A percentile compares a stretch with the other conserved stretches of the same genome.
Evolutionary conservation across 2,329 filamentous ascomycete species (phyloP).

Genomic region (Coleophoma eucalyptorum): DNA sequence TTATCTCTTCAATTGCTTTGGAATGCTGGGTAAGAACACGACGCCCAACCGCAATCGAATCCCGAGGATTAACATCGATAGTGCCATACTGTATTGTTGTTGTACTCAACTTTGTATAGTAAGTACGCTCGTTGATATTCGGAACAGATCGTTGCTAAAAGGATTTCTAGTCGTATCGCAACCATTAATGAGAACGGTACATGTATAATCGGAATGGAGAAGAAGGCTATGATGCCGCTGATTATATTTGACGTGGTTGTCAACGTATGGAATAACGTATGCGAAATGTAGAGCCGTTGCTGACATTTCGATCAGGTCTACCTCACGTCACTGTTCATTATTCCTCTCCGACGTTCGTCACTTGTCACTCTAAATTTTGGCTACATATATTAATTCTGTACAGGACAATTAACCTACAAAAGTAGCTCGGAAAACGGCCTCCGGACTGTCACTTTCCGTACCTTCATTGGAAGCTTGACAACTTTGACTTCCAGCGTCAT

Average conservation of each 20-base stretch:
- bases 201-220: constrained; percentile 60
- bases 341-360: background rate
- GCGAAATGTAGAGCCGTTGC: too few relatives aligned
- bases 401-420: constrained; percentile 46
- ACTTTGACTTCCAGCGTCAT: constrained; percentile 53
- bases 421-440: constrained; percentile 39
- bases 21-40: constrained; percentile 40
- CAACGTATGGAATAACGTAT: constrained; percentile 43
- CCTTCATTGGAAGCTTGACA: constrained; percentile 51
- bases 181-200: constrained; percentile 35
- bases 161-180: constrained; percentile 37
- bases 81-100: constrained; percentile 16
- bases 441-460: constrained; percentile 47
- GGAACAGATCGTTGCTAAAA: background rate
- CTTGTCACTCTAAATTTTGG: too few relatives aligned
- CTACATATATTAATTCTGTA: background rate
- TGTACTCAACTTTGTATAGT: constrained; percentile 35
- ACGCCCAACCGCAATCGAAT: too few relatives aligned
- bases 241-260: constrained; percentile 56
- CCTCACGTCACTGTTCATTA: background rate
- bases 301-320: constrained; percentile 22
- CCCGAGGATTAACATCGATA: constrained; percentile 1
- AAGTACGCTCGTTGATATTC: background rate
- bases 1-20: constrained; percentile 57
- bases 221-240: constrained; percentile 53